Conservation (phyloP, 2,329 filamentous ascomycete species). For the Epichloe brachyelytri region DNA sequence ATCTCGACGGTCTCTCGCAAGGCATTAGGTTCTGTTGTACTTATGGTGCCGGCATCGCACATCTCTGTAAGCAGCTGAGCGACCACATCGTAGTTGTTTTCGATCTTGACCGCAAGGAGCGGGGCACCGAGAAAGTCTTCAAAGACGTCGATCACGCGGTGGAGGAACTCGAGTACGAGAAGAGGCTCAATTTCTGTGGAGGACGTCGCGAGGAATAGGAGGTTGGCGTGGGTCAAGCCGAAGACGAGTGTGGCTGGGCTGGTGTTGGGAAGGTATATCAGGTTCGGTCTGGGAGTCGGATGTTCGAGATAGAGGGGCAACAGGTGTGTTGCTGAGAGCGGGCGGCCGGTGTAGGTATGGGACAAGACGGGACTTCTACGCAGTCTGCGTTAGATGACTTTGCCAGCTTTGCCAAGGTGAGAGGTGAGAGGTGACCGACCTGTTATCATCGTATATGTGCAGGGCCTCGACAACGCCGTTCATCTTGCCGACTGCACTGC, state of each 20-base stretch:
- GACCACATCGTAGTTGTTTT: conserved; percentile 82
- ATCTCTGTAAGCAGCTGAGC: conserved; percentile 90
- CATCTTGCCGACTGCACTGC: conserved; percentile 39
- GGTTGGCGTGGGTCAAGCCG: conserved; percentile 72
- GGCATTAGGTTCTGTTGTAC: conserved; percentile 86
- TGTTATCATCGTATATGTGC: conserved; percentile 93
- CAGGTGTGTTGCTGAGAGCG: conserved; percentile 61
- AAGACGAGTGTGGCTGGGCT: conserved; percentile 82
- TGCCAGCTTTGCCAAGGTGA: neutral
- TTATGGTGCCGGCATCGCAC: conserved; percentile 85
- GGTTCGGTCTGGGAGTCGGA: conserved; percentile 64
- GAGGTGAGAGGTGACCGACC: conserved; percentile 40
- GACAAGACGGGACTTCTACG: conserved; percentile 70
- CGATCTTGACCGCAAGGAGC: conserved; percentile 72
- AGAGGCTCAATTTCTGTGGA: conserved; percentile 81
- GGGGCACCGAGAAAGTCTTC: conserved; percentile 91
- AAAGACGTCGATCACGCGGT: conserved; percentile 80
- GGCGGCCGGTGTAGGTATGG: conserved; percentile 75
- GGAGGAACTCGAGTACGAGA: conserved; percentile 83
- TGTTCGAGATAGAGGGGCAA: conserved; percentile 81
- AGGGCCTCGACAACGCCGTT: conserved; percentile 85
- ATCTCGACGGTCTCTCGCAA: conserved; percentile 85
- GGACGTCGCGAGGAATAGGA: conserved; percentile 76
- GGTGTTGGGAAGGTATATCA: conserved; percentile 73
- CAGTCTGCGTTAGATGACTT: conserved; percentile 12